These are phyloP conservation scores for Aspergillus biplanus DNA, from an alignment of 495 filamentous ascomycete genomes.

Conservation along the genomic window DNA sequence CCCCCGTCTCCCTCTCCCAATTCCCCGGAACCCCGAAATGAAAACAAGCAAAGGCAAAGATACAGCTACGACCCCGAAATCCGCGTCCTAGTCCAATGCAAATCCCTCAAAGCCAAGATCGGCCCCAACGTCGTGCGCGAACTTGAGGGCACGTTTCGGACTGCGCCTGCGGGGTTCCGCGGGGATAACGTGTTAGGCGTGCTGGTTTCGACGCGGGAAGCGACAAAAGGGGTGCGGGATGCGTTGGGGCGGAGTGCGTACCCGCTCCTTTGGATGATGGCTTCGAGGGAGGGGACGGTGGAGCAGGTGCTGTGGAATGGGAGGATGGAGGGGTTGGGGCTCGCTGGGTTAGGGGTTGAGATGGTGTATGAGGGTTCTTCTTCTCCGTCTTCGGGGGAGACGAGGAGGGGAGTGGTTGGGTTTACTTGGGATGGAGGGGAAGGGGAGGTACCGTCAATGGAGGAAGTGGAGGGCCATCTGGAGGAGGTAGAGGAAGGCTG, in stretches of 20 bases:
- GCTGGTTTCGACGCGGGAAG: slow-evolving; percentile 58
- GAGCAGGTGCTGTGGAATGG: slow-evolving; percentile 49
- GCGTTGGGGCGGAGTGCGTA: slow-evolving; percentile 66
- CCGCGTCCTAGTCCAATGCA: slow-evolving; percentile 81
- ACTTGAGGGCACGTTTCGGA: slow-evolving; percentile 78
- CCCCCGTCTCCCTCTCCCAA: slow-evolving; percentile 2
- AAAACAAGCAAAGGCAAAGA: background rate
- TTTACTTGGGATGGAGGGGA: slow-evolving; percentile 64
- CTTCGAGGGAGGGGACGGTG: slow-evolving; percentile 43
- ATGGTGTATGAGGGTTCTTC: slow-evolving; percentile 47
- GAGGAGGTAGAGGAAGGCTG: slow-evolving; percentile 32
- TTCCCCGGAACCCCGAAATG: slow-evolving; percentile 10
- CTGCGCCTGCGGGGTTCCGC: slow-evolving; percentile 70
- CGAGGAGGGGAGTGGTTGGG: slow-evolving; percentile 37
- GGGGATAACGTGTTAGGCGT: slow-evolving; percentile 59
- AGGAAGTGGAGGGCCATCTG: slow-evolving; percentile 38
- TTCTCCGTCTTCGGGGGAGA: slow-evolving; percentile 19
- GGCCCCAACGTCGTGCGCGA: slow-evolving; percentile 76
- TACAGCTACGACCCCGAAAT: slow-evolving; percentile 39
- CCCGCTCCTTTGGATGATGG: slow-evolving; percentile 65
- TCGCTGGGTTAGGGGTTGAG: slow-evolving; percentile 66
- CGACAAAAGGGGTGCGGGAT: slow-evolving; percentile 64
- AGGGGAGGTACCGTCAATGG: slow-evolving; percentile 47
- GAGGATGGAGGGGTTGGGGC: slow-evolving; percentile 62
- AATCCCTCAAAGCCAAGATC: slow-evolving; percentile 59